Evolutionary conservation across 345 rosid genomes (phyloP).

Genomic region (Eucalyptus lansdowneana): DNA sequence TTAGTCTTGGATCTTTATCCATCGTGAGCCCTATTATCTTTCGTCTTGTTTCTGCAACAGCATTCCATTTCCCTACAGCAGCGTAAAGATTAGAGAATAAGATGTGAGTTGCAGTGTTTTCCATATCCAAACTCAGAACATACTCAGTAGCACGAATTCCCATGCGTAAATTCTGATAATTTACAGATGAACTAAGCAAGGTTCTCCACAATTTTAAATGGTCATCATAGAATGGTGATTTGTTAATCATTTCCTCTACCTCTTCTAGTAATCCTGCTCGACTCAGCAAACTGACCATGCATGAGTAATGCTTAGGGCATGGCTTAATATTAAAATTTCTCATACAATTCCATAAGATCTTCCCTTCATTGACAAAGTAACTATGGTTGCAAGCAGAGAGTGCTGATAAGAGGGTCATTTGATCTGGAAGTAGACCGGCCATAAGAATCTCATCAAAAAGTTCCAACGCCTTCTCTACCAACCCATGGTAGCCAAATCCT

Average conservation of each 20-base stretch:
- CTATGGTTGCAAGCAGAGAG: constrained; percentile 70
- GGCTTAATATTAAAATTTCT: constrained; percentile 28
- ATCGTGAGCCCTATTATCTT: constrained; percentile 42
- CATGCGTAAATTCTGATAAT: constrained; percentile 22
- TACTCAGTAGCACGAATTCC: constrained; percentile 55
- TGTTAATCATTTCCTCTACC: constrained; percentile 35
- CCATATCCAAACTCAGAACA: constrained; percentile 34
- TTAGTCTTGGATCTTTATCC: constrained; percentile 65
- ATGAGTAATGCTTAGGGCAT: constrained; percentile 69
- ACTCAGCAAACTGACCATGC: constrained; percentile 69
- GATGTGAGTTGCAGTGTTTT: constrained; percentile 44
- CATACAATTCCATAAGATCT: constrained; percentile 54
- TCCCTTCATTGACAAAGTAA: constrained; percentile 50
- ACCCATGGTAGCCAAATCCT: constrained; percentile 66
- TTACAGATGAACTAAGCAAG: constrained; percentile 60
- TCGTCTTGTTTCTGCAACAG: constrained; percentile 46
- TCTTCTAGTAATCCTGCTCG: constrained; percentile 59
- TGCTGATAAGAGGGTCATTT: constrained; percentile 58
- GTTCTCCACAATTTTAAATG: constrained; percentile 65
- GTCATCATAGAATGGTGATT: constrained; percentile 19
- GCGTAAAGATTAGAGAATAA: constrained; percentile 72
- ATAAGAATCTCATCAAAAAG: constrained; percentile 30
- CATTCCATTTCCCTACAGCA: constrained; percentile 51
- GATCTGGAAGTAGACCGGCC: constrained; percentile 35
- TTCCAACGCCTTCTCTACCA: constrained; percentile 42